Evolutionary conservation across 2,329 filamentous ascomycete species (phyloP).

Genomic region (Grosmannia serpens): DNA sequence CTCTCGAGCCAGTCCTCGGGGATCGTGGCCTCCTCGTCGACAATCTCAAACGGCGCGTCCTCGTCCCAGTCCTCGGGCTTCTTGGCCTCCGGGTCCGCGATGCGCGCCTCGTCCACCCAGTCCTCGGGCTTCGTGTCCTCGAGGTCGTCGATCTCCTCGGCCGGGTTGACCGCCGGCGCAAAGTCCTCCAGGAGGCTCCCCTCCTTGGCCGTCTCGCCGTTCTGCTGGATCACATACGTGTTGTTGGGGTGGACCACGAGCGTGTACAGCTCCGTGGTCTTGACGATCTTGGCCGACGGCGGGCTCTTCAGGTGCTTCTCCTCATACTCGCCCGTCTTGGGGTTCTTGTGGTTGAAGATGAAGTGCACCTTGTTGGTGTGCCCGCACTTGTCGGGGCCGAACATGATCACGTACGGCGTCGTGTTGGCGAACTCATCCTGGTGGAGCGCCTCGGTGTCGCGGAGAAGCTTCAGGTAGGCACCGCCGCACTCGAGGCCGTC

Average conservation of each 20-base stretch:
- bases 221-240: constrained; percentile 84
- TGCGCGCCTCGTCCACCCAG: constrained; percentile 92
- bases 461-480: constrained; percentile 97
- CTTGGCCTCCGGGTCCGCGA: constrained; percentile 80
- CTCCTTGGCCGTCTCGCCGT: constrained; percentile 78
- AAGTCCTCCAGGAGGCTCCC: constrained; percentile 94
- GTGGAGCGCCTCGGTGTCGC: constrained; percentile 94
- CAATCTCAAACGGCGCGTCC: constrained; percentile 91
- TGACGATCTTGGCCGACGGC: constrained; percentile 76
- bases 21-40: constrained; percentile 82
- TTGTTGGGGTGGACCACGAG: constrained; percentile 95
- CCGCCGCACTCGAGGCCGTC: constrained; percentile 95
- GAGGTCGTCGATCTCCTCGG: constrained; percentile 86
- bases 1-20: constrained; percentile 94
- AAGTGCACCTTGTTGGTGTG: constrained; percentile 97
- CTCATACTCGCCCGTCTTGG: constrained; percentile 98
- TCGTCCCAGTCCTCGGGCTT: constrained; percentile 99
- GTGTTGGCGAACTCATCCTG: constrained; percentile 96
- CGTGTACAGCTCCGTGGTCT: constrained; percentile 91
- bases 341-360: constrained; percentile 99
- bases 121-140: constrained; percentile 89
- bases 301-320: constrained; percentile 93
- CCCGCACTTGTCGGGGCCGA: constrained; percentile 98
- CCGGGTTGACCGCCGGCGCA: constrained; percentile 81
- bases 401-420: constrained; percentile 99